Evolutionary conservation across 2,329 filamentous ascomycete genomes (phyloP).

Genomic region (Knufia petricola): DNA sequence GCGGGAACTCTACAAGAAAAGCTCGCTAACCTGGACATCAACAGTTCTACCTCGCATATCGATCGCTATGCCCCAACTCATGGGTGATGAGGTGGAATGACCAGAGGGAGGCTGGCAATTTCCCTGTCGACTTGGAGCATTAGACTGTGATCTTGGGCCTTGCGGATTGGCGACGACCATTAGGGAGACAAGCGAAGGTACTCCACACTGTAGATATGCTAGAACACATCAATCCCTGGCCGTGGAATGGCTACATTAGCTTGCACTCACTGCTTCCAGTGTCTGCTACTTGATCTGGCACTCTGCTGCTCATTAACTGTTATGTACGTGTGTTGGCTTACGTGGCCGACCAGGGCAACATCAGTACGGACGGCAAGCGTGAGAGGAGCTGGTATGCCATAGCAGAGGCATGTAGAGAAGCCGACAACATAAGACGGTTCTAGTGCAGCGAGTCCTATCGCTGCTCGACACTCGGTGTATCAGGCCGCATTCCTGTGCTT

Average conservation of each 20-base stretch:
- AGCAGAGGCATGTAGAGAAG: not conserved
- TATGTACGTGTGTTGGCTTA: too few relatives aligned
- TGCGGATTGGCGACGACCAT: too few relatives aligned
- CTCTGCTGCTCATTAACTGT: too few relatives aligned
- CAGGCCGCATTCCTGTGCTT: not conserved
- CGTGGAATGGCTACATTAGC: not conserved
- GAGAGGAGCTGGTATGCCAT: too few relatives aligned
- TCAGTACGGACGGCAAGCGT: too few relatives aligned
- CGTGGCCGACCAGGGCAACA: too few relatives aligned
- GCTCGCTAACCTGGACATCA: not conserved
- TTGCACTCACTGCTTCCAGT: not conserved
- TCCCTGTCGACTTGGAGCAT: conserved; percentile 33
- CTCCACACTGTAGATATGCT: not conserved
- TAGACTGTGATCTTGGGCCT: conserved; percentile 13
- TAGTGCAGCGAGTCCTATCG: not conserved
- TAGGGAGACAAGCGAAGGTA: too few relatives aligned
- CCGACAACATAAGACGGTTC: not conserved
- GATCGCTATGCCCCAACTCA: conserved; percentile 89
- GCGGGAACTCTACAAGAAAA: not conserved
- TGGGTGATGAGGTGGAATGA: conserved; percentile 96
- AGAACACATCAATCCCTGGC: not conserved
- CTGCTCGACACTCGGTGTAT: not conserved
- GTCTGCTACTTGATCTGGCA: too few relatives aligned
- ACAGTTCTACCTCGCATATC: conserved; percentile 93
- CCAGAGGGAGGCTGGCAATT: conserved; percentile 62